Conservation (phyloP, 1,284 basidiomycete species). For the Leccinum subrobustum region DNA sequence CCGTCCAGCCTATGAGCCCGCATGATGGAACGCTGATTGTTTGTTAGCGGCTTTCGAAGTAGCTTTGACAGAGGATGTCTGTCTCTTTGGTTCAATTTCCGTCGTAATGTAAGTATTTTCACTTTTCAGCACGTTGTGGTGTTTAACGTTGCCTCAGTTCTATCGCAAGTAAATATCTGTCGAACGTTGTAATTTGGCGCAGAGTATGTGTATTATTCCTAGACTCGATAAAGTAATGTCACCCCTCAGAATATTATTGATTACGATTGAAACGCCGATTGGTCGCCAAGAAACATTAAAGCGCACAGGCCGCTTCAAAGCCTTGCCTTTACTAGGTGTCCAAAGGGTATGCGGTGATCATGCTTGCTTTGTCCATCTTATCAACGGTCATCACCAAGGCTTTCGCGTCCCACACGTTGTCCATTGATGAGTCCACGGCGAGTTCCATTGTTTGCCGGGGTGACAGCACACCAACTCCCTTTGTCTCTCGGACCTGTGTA, state of each 20-base stretch:
- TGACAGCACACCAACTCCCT: conserved; percentile 12
- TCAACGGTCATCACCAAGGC: conserved; percentile 9
- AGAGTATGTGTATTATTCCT: conserved; percentile 18
- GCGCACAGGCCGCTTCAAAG: background rate
- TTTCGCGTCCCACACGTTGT: background rate
- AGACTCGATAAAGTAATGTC: conserved; percentile 28
- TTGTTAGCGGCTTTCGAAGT: conserved; percentile 73
- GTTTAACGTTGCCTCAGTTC: conserved; percentile 48
- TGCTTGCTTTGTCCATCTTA: conserved; percentile 25
- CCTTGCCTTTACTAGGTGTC: conserved; percentile 17
- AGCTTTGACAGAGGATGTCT: conserved; percentile 85
- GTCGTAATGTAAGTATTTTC: conserved; percentile 67
- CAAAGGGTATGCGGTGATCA: conserved; percentile 1
- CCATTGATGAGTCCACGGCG: conserved; percentile 7
- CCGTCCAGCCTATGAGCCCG: background rate
- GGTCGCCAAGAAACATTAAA: conserved; percentile 5
- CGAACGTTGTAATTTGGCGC: conserved; percentile 9
- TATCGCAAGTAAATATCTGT: conserved; percentile 54
- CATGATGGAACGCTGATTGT: conserved; percentile 13
- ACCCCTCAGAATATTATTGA: conserved; percentile 11
- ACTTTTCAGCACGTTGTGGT: conserved; percentile 8
- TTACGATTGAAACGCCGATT: conserved; percentile 7
- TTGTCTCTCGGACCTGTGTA: conserved; percentile 19
- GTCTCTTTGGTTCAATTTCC: conserved; percentile 86
- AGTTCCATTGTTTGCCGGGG: conserved; percentile 14